Percentiles rank a stretch among this genome's conserved stretches.
Conservation (phyloP, 2,329 filamentous ascomycete genomes). For the Emericellopsis atlantica region DNA sequence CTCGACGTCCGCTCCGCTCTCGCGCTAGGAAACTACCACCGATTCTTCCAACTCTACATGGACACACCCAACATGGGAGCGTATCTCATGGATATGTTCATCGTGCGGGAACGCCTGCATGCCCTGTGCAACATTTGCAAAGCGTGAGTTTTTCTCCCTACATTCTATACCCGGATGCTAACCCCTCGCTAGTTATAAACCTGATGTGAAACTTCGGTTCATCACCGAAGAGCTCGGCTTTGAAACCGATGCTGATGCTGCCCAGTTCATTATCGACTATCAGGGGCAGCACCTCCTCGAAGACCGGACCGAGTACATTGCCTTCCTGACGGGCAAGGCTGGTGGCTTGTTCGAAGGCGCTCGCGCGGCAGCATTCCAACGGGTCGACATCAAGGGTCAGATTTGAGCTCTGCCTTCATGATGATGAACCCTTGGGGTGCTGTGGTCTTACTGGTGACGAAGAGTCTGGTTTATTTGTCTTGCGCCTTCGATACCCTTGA, state of each 20-base stretch:
- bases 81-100: constrained; percentile 99
- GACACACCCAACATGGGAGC: constrained; percentile 94
- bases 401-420: constrained; percentile 43
- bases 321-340: constrained; percentile 64
- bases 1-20: constrained; percentile 82
- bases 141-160: constrained; percentile 53
- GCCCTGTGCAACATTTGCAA: constrained; percentile 87
- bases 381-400: constrained; percentile 95
- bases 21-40: constrained; percentile 92
- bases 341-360: constrained; percentile 61
- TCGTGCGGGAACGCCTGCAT: constrained; percentile 80
- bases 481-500: background rate
- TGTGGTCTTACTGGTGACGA: too few relatives aligned
- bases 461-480: constrained; percentile 1
- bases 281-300: constrained; percentile 65
- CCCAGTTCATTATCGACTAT: constrained; percentile 79
- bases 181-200: constrained; percentile 65
- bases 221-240: constrained; percentile 94
- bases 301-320: constrained; percentile 61
- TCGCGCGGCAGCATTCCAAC: constrained; percentile 62
- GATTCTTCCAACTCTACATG: constrained; percentile 92
- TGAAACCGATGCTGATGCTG: constrained; percentile 80
- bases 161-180: constrained; percentile 21
- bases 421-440: too few relatives aligned
- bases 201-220: constrained; percentile 77